Base-by-base conservation (phyloP, 2,329 filamentous ascomycete species). In the Ascochyta rabiei region DNA sequence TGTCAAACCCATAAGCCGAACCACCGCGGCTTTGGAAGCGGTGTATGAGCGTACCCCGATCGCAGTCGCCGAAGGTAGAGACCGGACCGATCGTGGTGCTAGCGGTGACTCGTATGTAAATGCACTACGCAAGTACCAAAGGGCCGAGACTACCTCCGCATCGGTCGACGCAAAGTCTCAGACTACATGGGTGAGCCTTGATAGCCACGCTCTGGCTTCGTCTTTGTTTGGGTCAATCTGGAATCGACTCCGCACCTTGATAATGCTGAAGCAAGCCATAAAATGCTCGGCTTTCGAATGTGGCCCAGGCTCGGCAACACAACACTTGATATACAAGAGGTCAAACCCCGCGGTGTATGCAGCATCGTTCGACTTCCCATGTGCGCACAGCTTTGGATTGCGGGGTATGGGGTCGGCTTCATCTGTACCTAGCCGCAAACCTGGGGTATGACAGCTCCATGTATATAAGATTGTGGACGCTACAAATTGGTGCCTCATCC, bases 331-430 rank as follows among this genome's bases (percentile, higher is more conserved):
- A 30, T 33, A 48, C 24, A 33, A 6, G 12, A 28, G 6, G 18
- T 10, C 50, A 48, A 39, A 48, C 9, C 39, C 51, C 45, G 51
- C 51, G 39, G 51, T 48, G 15, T 48, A 54, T 40, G 50, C 45
- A 48, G 9, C 39, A 24, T 9, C 39, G 16, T 40, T 26, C 13
- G 10, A 34, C 15, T 16, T 34, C 28, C 51, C 51, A 53, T 48
- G 51, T 34, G 44, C 39, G 30, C 33, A 24, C 33, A 44, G 26
- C 39, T 21, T n/a, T 48, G 5, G 9, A 48, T 24, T 46, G 44
- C 21, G 39, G 44, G 45, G 50, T 53, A 53, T 39, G 44, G 38
- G 33, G 44, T 53, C 43, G 33, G 44, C 39, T 48, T 30, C 24
- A 33, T 37, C 38, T 53, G 31, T 13, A 48, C 13, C 51, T 44